phyloP scores from a whole-genome alignment of 1,284 basidiomycete genomes.

The Irpex rosettiformis region DNA sequence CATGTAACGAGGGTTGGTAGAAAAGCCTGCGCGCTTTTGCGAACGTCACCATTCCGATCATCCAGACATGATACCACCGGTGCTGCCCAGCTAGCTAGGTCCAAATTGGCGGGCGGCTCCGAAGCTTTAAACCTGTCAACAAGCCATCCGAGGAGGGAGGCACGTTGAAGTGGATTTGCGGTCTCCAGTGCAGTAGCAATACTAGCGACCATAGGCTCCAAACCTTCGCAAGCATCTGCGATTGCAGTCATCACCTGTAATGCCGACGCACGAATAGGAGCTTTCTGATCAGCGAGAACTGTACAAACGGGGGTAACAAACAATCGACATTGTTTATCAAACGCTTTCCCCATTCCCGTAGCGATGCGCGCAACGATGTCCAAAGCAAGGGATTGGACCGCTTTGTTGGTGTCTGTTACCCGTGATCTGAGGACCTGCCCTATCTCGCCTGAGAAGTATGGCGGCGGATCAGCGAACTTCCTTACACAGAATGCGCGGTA shows the following conservation, averaged over 20 bases:
- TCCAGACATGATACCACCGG: slow-evolving; percentile 84
- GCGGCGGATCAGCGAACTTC: slow-evolving; percentile 1
- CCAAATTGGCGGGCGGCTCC: slow-evolving; percentile 53
- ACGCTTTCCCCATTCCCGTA: slow-evolving; percentile 91
- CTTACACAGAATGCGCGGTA: background rate
- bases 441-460: slow-evolving; percentile 70
- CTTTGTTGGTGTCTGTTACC: slow-evolving; percentile 91
- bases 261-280: slow-evolving; percentile 79
- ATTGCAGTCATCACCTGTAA: slow-evolving; percentile 81
- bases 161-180: slow-evolving; percentile 86
- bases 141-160: slow-evolving; percentile 84
- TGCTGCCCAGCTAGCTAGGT: slow-evolving; percentile 70
- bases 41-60: slow-evolving; percentile 88
- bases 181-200: slow-evolving; percentile 82
- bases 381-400: slow-evolving; percentile 87
- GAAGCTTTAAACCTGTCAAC: slow-evolving; percentile 76
- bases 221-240: slow-evolving; percentile 77
- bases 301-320: slow-evolving; percentile 79
- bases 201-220: slow-evolving; percentile 80
- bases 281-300: slow-evolving; percentile 93
- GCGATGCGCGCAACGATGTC: slow-evolving; percentile 91
- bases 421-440: slow-evolving; percentile 85
- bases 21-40: slow-evolving; percentile 85
- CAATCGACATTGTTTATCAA: slow-evolving; percentile 85
- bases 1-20: slow-evolving; percentile 77